Evolutionary conservation across 441 rosid species (phyloP), one percentile per base, ranked within the genome.

Genomic region (Rhodomyrtus psidioides): DNA sequence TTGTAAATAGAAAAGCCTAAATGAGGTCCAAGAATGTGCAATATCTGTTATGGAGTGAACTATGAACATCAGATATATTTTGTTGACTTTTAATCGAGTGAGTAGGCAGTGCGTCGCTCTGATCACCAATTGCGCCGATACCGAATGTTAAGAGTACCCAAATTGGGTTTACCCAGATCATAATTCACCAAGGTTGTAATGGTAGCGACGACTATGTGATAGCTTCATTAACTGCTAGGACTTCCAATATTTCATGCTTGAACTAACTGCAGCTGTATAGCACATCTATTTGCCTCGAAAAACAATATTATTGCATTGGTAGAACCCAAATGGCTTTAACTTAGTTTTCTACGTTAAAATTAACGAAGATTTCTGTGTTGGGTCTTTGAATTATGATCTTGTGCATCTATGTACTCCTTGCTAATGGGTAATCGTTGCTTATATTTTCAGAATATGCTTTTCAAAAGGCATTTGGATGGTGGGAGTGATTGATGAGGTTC

Each of bases 401-500:
- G 44, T 65, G 79, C 21, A 65, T 34, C 15, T 65, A 24, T 70
- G 9, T 54, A 6, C 27, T 84, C 84, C 85, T n/a, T 84, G 82
- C 83, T 88, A 53, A 89, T 84, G 55, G 74, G 57, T 76, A 55
- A 24, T 76, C 51, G 46, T 85, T 90, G 85, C 81, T 88, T 87
- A 58, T 88, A 74, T 89, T 81, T 87, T 88, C 93, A 96, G 98
- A 85, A 30, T 92, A 84, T 95, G 99, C 76, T 90, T 92, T 86
- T 90, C 90, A 79, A 92, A 87, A 86, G 97, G 94, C 83, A 89
- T 92, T 74, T 95, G 97, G 95, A 65, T 94, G 88, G 91, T 93
- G 82, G 99, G 99, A 83, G 90, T 92, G 79, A 90, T 95, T 84
- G 98, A 96, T 85, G 98, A 96, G 92, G 89, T 96, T 83, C 91